These are phyloP conservation scores for Rhodotorula glutinis DNA, from an alignment of 1,284 basidiomycete genomes.

Conservation along the genomic window DNA sequence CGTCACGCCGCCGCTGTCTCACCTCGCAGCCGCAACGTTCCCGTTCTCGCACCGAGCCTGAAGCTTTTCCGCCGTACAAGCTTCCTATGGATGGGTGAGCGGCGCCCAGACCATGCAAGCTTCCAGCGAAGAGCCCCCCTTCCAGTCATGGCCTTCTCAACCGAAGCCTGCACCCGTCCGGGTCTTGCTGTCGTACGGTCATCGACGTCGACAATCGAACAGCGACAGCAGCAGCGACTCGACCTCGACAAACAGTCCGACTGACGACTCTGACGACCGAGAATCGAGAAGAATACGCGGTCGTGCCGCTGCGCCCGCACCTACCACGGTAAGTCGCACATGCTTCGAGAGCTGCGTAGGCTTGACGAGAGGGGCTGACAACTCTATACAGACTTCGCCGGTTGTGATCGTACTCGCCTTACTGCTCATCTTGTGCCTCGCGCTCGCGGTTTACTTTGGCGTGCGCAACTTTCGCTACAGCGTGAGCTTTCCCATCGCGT, in stretches of 20 bases:
- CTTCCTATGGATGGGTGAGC: too few species aligned
- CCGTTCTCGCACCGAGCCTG: too few species aligned
- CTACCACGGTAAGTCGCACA: background rate
- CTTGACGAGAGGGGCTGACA: rapidly evolving
- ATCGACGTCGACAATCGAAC: background rate
- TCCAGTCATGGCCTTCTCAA: background rate
- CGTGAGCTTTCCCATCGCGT: too few species aligned
- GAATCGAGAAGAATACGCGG: background rate
- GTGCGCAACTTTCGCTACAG: background rate
- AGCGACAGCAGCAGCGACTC: background rate
- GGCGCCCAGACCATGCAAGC: too few species aligned
- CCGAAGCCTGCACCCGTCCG: background rate
- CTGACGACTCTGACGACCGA: background rate
- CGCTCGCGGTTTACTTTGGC: slow-evolving; percentile 4
- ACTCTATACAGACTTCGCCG: background rate
- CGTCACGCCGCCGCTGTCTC: too few species aligned
- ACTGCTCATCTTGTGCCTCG: background rate
- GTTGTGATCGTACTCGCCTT: background rate
- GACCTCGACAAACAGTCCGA: background rate
- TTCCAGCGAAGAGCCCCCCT: too few species aligned
- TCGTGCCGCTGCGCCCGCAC: background rate
- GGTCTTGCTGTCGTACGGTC: background rate
- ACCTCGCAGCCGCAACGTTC: too few species aligned
- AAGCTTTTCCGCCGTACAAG: too few species aligned
- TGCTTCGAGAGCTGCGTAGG: background rate